Evolutionary conservation across 768 basidiomycete species (phyloP), one percentile per base, ranked within the genome.

Genomic region (Pleurotus platypus): DNA sequence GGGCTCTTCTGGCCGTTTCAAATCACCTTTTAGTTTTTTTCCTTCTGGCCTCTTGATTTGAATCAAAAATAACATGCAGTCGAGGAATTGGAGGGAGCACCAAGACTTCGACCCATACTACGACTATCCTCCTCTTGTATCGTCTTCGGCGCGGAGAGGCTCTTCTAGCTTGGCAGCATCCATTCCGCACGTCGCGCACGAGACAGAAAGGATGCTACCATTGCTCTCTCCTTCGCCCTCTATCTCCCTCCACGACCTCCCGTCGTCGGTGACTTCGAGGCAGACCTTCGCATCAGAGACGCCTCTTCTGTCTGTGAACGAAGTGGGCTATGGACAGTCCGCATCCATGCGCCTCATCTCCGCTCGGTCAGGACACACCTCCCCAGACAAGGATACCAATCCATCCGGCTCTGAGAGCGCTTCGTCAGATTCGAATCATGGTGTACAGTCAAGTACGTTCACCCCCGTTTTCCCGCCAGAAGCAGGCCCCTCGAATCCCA

Each of bases 101-200:
- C 20, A 35, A 53, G 51, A 54, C 51, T 54, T 54, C 22, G 51
- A 54, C 51, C 51, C 51, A 54, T 54, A 54, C 51, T 8, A 18
- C 51, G 51, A 54, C 51, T 54, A 54, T 24, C 51, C 51, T 16
- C 16, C 26, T 54, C n/a, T n/a, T 9, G n/a, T 22, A 39, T 39
- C 37, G n/a, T 42, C 51, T 20, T 53, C 51, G 51, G 38, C 51
- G 20, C 39, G 35, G 37, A 22, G 51, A 39, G 30, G 30, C 30
- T 35, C 30, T 35, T 42, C 51, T 40, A 39, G 51, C 51, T 54
- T 54, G 37, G 51, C 38, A 40, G 20, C 39, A 6, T 54, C 13
- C 51, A 54, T 54, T 54, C 51, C 51, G 16, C 51, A 54, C 51
- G 51, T 54, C 51, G n/a, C 37, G 24, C 51, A 54, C 51, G 51